Base-by-base conservation (phyloP, 2,329 filamentous ascomycete species). In the Ascochyta rabiei region DNA sequence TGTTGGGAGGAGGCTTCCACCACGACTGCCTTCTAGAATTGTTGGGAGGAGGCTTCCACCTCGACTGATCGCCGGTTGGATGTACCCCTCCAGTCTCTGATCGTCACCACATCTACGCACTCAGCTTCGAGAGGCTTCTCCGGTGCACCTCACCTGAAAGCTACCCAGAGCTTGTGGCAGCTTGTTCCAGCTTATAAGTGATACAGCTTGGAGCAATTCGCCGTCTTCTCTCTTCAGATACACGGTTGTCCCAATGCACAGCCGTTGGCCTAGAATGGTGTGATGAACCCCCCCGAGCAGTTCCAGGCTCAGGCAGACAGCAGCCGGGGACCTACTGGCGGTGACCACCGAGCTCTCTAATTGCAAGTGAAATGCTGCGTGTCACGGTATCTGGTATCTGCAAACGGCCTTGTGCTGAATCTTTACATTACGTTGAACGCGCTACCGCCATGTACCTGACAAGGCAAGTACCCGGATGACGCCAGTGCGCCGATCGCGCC, bases 361-460 rank as follows among this genome's bases (percentile, higher is more conserved):
- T 16, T 16, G n/a, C 15, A 34, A 9, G 6, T 33, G 42, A 8
- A 18, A 8, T 41, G 34, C 21, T 13, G 33, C 7, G n/a, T 39
- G 24, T 19, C 39, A 48, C 51, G 26, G 26, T 42, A 35, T 46
- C 40, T 45, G 26, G 26, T 42, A 35, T 46, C 40, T 45, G 46
- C 45, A 54, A 54, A 54, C 45, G 37, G 52, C 38, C 24, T 47
- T 50, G 39, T 39, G 24, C 44, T 38, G 21, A 42, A 41, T 46
- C 41, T 39, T 39, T 13, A 42, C 8, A 49, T 55, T 55, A 50
- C 52, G 52, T 55, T 55, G 52, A 55, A 43, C 52, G 28, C 52
- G 52, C 52, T 55, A 49, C 50, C 46, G 52, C 45, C 49, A 49
- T 49, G 52, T 49, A 30, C 52, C 46, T 55, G 52, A 49, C 52